These are phyloP conservation scores for Mortierella sp. DNA, from an alignment of 371 early-diverging fungal species.

Conservation along the genomic window DNA sequence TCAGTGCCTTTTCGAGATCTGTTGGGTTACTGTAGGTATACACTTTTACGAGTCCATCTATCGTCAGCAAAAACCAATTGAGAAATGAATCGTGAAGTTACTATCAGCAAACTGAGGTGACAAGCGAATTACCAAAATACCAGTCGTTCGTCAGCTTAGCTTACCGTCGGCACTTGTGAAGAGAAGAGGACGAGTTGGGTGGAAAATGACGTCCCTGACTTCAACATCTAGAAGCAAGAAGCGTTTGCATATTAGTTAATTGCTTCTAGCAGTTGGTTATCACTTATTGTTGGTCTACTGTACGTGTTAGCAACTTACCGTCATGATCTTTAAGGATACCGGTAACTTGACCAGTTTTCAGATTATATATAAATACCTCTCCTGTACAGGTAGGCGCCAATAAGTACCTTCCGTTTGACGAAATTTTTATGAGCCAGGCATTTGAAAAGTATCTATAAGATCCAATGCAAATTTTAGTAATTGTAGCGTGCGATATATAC, in stretches of 20 bases:
- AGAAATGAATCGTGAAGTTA: background rate
- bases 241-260: background rate
- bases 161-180: slow-evolving; percentile 90
- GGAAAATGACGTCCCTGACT: slow-evolving; percentile 92
- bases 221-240: slow-evolving; percentile 72
- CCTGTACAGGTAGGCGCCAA: slow-evolving; percentile 91
- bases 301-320: slow-evolving; percentile 57
- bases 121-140: too few species aligned
- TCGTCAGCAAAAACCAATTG: background rate
- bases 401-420: slow-evolving; percentile 88
- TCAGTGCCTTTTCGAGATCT: slow-evolving; percentile 32
- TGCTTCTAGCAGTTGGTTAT: background rate
- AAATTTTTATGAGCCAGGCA: slow-evolving; percentile 91
- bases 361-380: slow-evolving; percentile 84
- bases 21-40: slow-evolving; percentile 56
- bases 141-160: background rate
- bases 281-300: background rate
- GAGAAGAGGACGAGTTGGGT: slow-evolving; percentile 81
- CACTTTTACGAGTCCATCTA: slow-evolving; percentile 60
- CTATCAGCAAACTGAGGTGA: too few species aligned
- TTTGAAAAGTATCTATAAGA: slow-evolving; percentile 82
- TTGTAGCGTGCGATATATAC: background rate
- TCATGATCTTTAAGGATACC: slow-evolving; percentile 85
- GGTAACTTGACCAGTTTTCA: slow-evolving; percentile 79
- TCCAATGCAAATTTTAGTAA: background rate